These are phyloP conservation scores for Neurospora sp. DNA, from an alignment of 495 filamentous ascomycete species.

Conservation along the genomic window DNA sequence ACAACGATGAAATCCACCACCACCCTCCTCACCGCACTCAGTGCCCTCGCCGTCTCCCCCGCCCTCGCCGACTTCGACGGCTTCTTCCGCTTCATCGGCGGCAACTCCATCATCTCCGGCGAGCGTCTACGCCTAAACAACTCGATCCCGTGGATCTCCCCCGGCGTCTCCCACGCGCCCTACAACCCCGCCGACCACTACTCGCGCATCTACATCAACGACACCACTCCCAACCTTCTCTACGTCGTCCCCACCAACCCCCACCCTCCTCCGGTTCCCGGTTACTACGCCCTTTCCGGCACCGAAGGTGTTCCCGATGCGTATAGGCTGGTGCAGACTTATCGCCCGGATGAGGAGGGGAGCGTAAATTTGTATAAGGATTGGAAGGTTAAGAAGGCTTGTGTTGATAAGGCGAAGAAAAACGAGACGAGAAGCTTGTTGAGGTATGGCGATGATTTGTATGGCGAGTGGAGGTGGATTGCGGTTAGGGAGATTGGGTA, in stretches of 20 bases:
- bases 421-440: background rate
- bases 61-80: conserved; percentile 3
- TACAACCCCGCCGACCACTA: conserved; percentile 15
- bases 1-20: conserved; percentile 7
- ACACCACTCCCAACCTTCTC: background rate
- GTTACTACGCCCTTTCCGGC: conserved; percentile 12
- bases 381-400: background rate
- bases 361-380: background rate
- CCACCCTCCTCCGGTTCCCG: conserved; percentile 17
- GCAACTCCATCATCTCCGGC: conserved; percentile 6
- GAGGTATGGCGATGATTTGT: conserved; percentile 3
- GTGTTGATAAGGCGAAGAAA: background rate
- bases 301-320: conserved; percentile 10
- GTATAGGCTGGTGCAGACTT: conserved; percentile 8
- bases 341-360: conserved; percentile 5
- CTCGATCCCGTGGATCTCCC: conserved; percentile 4
- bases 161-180: conserved; percentile 8
- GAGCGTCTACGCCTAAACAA: conserved; percentile 14
- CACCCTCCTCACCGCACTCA: conserved; percentile 1
- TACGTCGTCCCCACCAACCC: conserved; percentile 14
- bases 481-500: conserved; percentile 8
- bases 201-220: conserved; percentile 5
- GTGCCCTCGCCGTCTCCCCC: background rate
- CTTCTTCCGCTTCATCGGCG: conserved; percentile 11
- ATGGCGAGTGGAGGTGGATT: conserved; percentile 8